Evolutionary conservation across 306 rosid genomes (phyloP).

Genomic region (Trifolium repens): DNA sequence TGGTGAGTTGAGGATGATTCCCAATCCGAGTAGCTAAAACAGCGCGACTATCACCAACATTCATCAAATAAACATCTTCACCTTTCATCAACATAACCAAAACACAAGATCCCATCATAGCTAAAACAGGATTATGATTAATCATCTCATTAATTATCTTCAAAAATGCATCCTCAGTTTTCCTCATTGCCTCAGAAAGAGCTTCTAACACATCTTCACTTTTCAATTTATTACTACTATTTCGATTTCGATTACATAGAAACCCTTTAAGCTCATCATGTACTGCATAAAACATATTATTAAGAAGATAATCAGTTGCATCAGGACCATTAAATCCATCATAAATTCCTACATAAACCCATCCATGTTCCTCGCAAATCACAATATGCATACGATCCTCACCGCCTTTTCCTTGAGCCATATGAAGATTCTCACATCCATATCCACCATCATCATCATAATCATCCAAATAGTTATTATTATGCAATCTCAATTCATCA

Average conservation of each 20-base stretch:
- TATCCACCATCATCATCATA: slow-evolving; percentile 32
- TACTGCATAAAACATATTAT: slow-evolving; percentile 62
- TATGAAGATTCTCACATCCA: slow-evolving; percentile 56
- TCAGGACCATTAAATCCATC: slow-evolving; percentile 96
- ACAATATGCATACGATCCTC: slow-evolving; percentile 86
- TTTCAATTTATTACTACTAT: background rate
- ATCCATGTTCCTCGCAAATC: slow-evolving; percentile 74
- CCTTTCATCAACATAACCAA: slow-evolving; percentile 88
- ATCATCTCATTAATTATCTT: slow-evolving; percentile 57
- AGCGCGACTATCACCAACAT: slow-evolving; percentile 86
- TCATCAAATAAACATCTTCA: slow-evolving; percentile 84
- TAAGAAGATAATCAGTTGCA: slow-evolving; percentile 78
- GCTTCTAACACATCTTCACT: slow-evolving; percentile 56
- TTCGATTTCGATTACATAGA: slow-evolving; percentile 7
- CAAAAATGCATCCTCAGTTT: slow-evolving; percentile 65
- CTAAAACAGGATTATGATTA: slow-evolving; percentile 65
- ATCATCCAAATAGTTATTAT: slow-evolving; percentile 23
- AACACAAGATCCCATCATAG: slow-evolving; percentile 94
- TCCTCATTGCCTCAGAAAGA: slow-evolving; percentile 66
- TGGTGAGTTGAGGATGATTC: slow-evolving; percentile 65
- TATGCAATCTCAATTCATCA: slow-evolving; percentile 38
- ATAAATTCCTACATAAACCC: slow-evolving; percentile 87
- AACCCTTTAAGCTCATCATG: slow-evolving; percentile 60
- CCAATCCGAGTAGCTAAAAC: slow-evolving; percentile 57
- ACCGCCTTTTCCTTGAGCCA: slow-evolving; percentile 91